Base-by-base conservation (phyloP, 176 grass and related monocot genomes). In the Juncus effusus region DNA sequence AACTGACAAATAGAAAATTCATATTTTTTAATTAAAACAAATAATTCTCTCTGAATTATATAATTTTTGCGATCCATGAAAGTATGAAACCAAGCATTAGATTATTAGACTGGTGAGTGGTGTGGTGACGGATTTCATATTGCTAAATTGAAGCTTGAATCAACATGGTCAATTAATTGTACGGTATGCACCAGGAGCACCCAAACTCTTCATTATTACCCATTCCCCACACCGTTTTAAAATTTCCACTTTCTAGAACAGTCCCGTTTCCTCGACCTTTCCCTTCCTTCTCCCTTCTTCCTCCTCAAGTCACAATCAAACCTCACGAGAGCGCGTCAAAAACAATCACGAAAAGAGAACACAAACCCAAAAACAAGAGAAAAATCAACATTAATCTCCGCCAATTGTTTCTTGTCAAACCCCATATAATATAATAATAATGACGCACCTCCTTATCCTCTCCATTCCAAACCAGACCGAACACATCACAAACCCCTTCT, bases 301-400 rank as follows among this genome's bases (percentile, higher is more conserved):
- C 40, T 59, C 73, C 64, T 53, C 60, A 62, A 62, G 73, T 76
- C 73, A 56, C 60, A 62, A 65, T 76, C 73, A 76, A 42, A 54
- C 60, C 44, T 47, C 44, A 47, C 44, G 9, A 47, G 44, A 47
- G 19, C 19, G 19, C 19, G 19, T 28, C 19, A 28, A 28, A 28
- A 28, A 28, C 19, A 28, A 28, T 28, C 19, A 28, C 19, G 1
- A 28, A 28, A 47, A 47, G 57, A 8, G 1, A 55, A 36, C 15
- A 61, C 55, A 73, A 44, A 40, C 8, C 10, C 8, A 50, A 38
- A 60, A n/a, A 28, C 19, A 73, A 60, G 15, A 44, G 5, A 38
- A 49, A 52, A 39, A 50, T 4, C 19, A 74, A 62, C 57, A 61
- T 49, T 10, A 16, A 50, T 54, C 56, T 40, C 7, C 38, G 51